Conservation (phyloP, 2,329 filamentous ascomycete species). For the Seiridium cupressi region DNA sequence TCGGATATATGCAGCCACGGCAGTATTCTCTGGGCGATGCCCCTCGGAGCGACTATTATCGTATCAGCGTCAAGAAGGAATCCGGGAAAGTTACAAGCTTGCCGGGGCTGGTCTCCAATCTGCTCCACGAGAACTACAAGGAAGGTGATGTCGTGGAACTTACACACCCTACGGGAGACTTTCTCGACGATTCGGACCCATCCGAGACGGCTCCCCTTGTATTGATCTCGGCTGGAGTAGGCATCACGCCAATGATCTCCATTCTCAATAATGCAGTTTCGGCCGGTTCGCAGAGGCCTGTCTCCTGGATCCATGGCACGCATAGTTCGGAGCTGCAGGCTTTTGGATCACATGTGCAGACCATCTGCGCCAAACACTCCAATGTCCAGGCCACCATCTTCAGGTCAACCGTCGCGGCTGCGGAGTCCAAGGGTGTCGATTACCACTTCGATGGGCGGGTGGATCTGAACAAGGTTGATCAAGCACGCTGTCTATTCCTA, state of each 20-base stretch:
- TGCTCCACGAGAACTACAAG: conserved; percentile 45
- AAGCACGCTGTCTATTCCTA: conserved; percentile 52
- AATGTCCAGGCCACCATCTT: conserved; percentile 58
- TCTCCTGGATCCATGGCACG: conserved; percentile 64
- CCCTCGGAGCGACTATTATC: conserved; percentile 54
- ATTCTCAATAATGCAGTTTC: conserved; percentile 54
- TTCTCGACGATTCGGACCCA: conserved; percentile 54
- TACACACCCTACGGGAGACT: conserved; percentile 57
- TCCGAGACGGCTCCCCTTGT: conserved; percentile 53
- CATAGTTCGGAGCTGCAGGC: conserved; percentile 49
- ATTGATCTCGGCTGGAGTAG: conserved; percentile 67
- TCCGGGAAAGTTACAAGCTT: conserved; percentile 33
- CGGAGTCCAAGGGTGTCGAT: conserved; percentile 47
- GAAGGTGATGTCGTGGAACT: conserved; percentile 54
- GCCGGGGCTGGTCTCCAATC: conserved; percentile 51
- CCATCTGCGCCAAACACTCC: conserved; percentile 37
- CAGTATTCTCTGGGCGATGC: conserved; percentile 74
- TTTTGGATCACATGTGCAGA: conserved; percentile 50
- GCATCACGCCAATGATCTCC: conserved; percentile 63
- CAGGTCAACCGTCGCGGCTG: conserved; percentile 45
- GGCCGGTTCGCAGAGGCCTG: conserved; percentile 36
- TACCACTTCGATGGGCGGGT: conserved; percentile 60
- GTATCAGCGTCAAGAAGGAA: conserved; percentile 73
- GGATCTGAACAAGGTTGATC: conserved; percentile 54
- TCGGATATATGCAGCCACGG: conserved; percentile 65